Base-by-base conservation (phyloP, 2,329 filamentous ascomycete species). In the Aureobasidium sp. region DNA sequence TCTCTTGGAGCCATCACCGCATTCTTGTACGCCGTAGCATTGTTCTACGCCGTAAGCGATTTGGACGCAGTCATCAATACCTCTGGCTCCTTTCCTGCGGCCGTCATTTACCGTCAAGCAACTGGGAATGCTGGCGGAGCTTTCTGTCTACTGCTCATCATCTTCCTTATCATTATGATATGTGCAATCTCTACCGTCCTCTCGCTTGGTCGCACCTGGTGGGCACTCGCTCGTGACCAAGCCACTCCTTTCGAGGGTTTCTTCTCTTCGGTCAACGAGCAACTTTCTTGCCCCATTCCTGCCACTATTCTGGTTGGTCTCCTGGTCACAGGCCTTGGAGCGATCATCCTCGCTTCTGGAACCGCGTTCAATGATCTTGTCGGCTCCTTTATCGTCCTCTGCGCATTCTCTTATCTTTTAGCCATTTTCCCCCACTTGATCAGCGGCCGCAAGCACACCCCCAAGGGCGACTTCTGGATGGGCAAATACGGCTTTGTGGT, bases 191-290 rank as follows among this genome's bases (percentile, higher is more conserved):
- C 79, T 12, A 84, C 83, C 2, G 71, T 82, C 36, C 71, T 84
- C 41, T 85, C 82, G 44, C 73, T 66, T 6, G 68, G 71, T n/a
- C 69, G 72, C 22, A 66, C 70, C 72, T 81, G 78, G 71, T 83
- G 81, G 81, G 76, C 79, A 1, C 72, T 84, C 20, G 82, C 84
- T 41, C 81, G 84, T 36, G 84, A 87, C 69, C 80, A 82, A 42
- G 84, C 84, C 2, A 84, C 84, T 2, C 84, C 84, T 0, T 82
- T 85, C 68, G 77, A 79, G 1, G 62, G 68, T 12, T 74, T 82
- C 71, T 81, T 86, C 63, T 75, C 78, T n/a, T 71, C 68, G 20
- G 83, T 87, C 66, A 79, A 82, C 69, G 75, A 78, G 64, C 72
- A 66, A 1, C 78, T 84, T 62, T 82, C 83, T 60, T 86, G 84